These are phyloP conservation scores for Balamuthia mandrillaris DNA, from an alignment of 208 protist species.

Conservation along the genomic window DNA sequence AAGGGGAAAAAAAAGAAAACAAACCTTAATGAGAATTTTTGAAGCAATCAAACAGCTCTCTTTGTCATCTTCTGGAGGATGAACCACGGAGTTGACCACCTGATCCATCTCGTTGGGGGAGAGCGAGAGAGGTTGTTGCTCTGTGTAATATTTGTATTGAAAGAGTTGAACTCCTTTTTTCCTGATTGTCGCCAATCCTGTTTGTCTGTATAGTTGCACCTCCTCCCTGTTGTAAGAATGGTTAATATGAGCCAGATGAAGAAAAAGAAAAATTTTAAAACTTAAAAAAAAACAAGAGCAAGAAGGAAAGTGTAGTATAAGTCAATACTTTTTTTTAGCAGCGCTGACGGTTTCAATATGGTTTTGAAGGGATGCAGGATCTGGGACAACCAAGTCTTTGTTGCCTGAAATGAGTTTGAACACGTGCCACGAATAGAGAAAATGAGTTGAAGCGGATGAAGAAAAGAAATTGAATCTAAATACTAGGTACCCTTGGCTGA, in stretches of 20 bases:
- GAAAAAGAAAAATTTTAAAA: background rate
- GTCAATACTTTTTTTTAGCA: background rate
- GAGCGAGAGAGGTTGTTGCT: background rate
- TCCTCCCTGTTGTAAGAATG: background rate
- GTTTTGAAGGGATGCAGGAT: background rate
- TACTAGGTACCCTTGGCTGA: too few relatives aligned
- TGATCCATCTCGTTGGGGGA: background rate
- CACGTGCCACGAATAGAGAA: too few relatives aligned
- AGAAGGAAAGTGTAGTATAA: background rate
- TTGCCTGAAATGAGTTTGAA: too few relatives aligned
- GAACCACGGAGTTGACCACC: background rate
- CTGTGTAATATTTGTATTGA: background rate
- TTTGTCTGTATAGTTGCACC: background rate
- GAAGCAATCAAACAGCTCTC: too few relatives aligned
- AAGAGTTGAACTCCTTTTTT: background rate
- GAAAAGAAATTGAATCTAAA: too few relatives aligned
- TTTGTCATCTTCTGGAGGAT: too few relatives aligned
- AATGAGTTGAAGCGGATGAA: too few relatives aligned
- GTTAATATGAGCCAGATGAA: background rate
- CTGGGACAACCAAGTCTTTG: background rate
- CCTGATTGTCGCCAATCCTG: background rate
- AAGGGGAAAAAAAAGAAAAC: too few relatives aligned
- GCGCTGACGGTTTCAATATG: background rate
- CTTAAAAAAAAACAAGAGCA: background rate
- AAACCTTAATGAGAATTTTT: too few relatives aligned